Evolutionary conservation across 2,329 filamentous ascomycete species (phyloP), one percentile per base, ranked within the genome.

Genomic region (Allantophomopsis cytisporea): DNA sequence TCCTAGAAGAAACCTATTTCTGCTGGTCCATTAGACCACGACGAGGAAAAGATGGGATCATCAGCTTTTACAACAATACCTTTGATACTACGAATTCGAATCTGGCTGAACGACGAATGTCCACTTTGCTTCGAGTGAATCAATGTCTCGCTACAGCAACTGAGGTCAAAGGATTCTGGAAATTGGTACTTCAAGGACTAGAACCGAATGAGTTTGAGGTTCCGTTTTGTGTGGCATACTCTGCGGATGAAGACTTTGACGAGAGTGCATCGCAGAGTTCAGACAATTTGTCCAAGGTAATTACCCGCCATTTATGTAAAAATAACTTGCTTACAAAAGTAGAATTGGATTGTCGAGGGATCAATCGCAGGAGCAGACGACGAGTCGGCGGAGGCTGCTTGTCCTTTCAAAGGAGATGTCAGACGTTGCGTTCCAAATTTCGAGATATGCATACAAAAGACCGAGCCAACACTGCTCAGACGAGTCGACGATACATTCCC

Each of bases 11-110:
- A 53, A 79, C 82, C 0, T 89, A 83, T 53, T 89, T 87, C 54
- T 83, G 80, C 8, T 89, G 83, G 83, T 81, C 76, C 2, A 74
- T 89, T 35, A 80, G 87, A 13, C 84, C 84, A 0, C 66, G 89
- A 45, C 74, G 88, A 2, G 83, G 82, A 7, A 66, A 68, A 16
- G 79, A 85, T 36, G 80, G 82, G 2, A 71, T 71, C 11, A 80
- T 88, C 3, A 34, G 16, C 31, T 34, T 34, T 17, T 34, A 34
- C 16, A 34, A 34, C 31, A 14, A 14, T 15, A 13, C 12, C 31
- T 34, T 5, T 14, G 50, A 62, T 32, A 57, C 58, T 5, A 62
- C 60, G 2, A 45, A 49, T 16, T 53, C 60, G 12, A 56, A 56
- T 2, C 55, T 62, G 28, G 52, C 49, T 17, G 52, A 49, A 12